Percentiles rank a stretch among this genome's conserved stretches.
These are phyloP conservation scores for Alternaria tenuissima DNA, from an alignment of 2,329 filamentous ascomycete genomes.

Conservation along the genomic window DNA sequence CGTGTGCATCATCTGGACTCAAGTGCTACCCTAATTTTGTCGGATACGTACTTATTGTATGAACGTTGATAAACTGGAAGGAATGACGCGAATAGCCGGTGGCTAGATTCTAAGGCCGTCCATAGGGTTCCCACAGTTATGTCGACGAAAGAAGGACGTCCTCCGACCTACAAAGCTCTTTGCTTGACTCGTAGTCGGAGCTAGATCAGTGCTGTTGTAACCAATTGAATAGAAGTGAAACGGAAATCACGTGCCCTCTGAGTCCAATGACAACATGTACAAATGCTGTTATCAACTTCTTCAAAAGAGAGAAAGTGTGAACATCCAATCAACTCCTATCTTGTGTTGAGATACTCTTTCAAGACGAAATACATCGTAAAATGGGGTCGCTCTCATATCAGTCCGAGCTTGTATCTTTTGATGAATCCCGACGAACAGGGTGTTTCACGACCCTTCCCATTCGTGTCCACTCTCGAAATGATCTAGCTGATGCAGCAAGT, in stretches of 20 bases:
- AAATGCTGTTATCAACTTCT: background rate
- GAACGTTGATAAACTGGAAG: background rate
- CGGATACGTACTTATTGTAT: background rate
- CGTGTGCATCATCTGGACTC: background rate
- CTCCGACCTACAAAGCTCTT: background rate
- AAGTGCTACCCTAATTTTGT: background rate
- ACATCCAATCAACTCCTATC: background rate
- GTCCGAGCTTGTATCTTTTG: background rate
- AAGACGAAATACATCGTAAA: background rate
- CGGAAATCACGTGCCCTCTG: background rate
- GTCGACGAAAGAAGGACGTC: background rate
- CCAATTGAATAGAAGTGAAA: background rate
- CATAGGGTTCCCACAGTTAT: background rate
- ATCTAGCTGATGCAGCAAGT: background rate
- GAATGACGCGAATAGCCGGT: background rate
- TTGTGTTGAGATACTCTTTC: background rate
- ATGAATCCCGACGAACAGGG: background rate
- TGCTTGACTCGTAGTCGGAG: background rate
- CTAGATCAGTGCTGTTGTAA: too few relatives aligned
- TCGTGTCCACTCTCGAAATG: background rate
- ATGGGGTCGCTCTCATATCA: background rate
- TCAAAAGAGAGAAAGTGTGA: background rate
- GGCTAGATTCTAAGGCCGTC: background rate
- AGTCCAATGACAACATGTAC: background rate
- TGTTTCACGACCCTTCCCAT: conserved; percentile 6